Conservation (phyloP, 192 early-diverging fungal genomes). For the Mortierella claussenii region DNA sequence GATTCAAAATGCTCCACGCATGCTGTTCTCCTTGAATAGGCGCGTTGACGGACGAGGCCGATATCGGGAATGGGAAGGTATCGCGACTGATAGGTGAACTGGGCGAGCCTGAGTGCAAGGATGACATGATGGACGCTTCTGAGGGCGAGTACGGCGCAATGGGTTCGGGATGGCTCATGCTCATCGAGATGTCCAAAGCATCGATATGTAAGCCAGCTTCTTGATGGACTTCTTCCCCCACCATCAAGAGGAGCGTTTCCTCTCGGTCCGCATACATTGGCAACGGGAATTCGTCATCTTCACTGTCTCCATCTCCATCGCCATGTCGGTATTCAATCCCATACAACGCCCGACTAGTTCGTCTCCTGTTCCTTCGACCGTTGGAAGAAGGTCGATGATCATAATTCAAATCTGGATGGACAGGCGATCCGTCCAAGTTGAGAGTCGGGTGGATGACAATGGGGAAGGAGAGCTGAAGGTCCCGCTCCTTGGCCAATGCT, state of each 20-base stretch:
- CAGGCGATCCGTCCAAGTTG: slow-evolving; percentile 6
- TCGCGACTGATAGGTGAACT: neutral
- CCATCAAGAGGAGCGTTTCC: slow-evolving; percentile 26
- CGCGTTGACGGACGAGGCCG: neutral
- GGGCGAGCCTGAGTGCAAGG: neutral
- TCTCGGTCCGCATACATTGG: slow-evolving; percentile 42
- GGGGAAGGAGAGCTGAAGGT: slow-evolving; percentile 41
- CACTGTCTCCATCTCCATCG: slow-evolving; percentile 1
- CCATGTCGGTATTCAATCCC: slow-evolving; percentile 6
- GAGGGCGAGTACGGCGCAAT: neutral
- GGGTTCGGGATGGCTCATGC: neutral
- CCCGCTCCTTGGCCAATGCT: slow-evolving; percentile 8
- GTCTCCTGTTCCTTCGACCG: neutral
- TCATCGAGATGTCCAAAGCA: slow-evolving; percentile 14
- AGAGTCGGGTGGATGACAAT: slow-evolving; percentile 24
- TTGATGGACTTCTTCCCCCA: slow-evolving; percentile 23
- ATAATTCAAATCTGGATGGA: slow-evolving; percentile 13
- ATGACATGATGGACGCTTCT: neutral
- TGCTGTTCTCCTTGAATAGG: neutral
- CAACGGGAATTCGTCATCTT: slow-evolving; percentile 15
- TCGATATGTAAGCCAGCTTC: slow-evolving; percentile 19
- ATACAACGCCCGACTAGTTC: neutral
- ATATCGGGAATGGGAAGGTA: neutral
- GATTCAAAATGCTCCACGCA: neutral
- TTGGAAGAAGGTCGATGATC: neutral